These are phyloP conservation scores for Microdochium paspali DNA, from an alignment of 2,329 filamentous ascomycete genomes.

Conservation along the genomic window DNA sequence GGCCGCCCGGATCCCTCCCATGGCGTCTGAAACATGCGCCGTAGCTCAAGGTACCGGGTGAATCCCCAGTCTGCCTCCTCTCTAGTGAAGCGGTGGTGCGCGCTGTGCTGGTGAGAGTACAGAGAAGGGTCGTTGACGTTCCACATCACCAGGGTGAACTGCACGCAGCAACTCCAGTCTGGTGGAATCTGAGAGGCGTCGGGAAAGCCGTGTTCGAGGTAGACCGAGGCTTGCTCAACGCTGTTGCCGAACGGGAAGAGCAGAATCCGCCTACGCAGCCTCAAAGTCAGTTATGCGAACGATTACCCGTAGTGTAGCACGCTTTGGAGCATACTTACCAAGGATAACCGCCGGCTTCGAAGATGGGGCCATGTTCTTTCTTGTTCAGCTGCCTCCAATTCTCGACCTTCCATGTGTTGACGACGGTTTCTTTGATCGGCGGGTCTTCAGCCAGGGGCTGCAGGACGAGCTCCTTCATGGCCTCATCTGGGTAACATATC, in stretches of 20 bases:
- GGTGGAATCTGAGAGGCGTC: conserved; percentile 65
- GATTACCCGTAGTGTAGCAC: background rate
- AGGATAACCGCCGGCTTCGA: conserved; percentile 77
- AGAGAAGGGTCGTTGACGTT: conserved; percentile 88
- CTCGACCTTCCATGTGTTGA: conserved; percentile 80
- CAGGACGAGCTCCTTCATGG: conserved; percentile 75
- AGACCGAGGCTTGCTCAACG: conserved; percentile 87
- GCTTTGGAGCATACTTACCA: conserved; percentile 48
- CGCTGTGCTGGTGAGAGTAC: conserved; percentile 61
- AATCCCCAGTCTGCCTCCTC: conserved; percentile 99
- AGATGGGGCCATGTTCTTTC: conserved; percentile 81
- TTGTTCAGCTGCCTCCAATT: conserved; percentile 69
- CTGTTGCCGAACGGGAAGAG: conserved; percentile 96
- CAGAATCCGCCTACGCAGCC: conserved; percentile 63
- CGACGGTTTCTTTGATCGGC: conserved; percentile 65
- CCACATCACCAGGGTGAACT: conserved; percentile 90
- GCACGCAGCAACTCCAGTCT: conserved; percentile 93
- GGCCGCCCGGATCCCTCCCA: conserved; percentile 64
- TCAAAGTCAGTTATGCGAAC: background rate
- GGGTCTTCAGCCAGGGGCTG: conserved; percentile 65
- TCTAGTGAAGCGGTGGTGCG: conserved; percentile 92
- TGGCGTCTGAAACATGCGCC: conserved; percentile 69
- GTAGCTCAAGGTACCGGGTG: conserved; percentile 86
- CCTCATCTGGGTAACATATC: conserved; percentile 51
- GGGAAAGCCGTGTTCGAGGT: conserved; percentile 89